Evolutionary conservation across 176 grass and related monocot genomes (phyloP).

Genomic region (Musa acuminata): DNA sequence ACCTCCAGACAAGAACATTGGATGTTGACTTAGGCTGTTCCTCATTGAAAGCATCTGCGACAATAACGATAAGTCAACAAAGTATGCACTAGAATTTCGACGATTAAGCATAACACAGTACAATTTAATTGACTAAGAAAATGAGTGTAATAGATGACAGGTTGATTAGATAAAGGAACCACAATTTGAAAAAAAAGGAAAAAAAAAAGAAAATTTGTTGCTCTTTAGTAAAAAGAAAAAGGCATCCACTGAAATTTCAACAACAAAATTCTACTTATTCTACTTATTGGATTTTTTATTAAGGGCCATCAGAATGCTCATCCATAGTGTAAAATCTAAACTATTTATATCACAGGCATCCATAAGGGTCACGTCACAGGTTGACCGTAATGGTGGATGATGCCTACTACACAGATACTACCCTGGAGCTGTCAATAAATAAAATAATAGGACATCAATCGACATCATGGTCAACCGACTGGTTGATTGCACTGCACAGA

Average conservation of each 20-base stretch:
- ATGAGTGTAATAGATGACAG: too few relatives aligned
- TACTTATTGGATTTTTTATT: not conserved
- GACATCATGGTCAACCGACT: not conserved
- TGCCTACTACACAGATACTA: not conserved
- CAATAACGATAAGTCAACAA: not conserved
- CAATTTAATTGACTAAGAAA: too few relatives aligned
- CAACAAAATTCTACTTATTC: not conserved
- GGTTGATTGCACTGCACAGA: too few relatives aligned
- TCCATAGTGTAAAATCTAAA: too few relatives aligned
- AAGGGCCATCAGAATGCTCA: too few relatives aligned
- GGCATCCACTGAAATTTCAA: not conserved
- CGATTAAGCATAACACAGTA: not conserved
- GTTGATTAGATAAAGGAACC: too few relatives aligned
- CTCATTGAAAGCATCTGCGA: constrained; percentile 85
- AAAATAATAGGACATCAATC: not conserved
- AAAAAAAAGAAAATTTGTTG: not conserved
- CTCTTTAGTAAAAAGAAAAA: not conserved
- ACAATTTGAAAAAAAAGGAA: too few relatives aligned
- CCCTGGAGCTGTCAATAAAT: not conserved
- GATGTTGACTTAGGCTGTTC: constrained; percentile 74
- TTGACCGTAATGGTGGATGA: not conserved
- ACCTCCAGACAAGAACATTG: constrained; percentile 49
- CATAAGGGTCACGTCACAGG: not conserved
- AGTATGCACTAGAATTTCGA: not conserved
- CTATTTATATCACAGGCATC: not conserved